Conservation (phyloP, 129 eudicot species). For the Logfia minima region DNA sequence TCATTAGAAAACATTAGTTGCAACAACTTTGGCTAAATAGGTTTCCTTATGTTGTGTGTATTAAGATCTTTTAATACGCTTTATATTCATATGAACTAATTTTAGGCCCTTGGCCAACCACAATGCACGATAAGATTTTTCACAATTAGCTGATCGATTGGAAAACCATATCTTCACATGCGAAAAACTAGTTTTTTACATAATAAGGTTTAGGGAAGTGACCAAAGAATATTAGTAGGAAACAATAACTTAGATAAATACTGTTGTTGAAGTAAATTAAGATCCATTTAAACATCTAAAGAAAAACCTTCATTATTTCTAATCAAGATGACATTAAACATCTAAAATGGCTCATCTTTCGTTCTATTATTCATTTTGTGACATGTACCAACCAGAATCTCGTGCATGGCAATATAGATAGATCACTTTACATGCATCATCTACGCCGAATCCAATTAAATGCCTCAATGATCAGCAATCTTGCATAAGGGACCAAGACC, state of each 20-base stretch:
- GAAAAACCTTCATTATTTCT: not conserved
- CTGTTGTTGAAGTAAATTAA: not conserved
- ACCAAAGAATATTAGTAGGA: not conserved
- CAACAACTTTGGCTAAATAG: not conserved
- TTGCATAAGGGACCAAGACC: slow-evolving; percentile 52
- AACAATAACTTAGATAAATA: not conserved
- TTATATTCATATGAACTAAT: slow-evolving; percentile 10
- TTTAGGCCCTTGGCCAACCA: slow-evolving; percentile 35
- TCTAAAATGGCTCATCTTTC: not conserved
- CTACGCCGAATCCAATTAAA: slow-evolving; percentile 30
- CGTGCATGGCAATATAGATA: no score
- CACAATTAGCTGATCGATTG: not conserved
- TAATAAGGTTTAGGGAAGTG: not conserved
- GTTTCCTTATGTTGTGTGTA: not conserved
- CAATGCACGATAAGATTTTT: not conserved
- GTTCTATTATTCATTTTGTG: not conserved
- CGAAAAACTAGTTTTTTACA: not conserved
- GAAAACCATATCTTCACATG: not conserved
- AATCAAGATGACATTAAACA: not conserved
- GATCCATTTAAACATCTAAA: no score
- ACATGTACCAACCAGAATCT: not conserved
- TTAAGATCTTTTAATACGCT: slow-evolving; percentile 2
- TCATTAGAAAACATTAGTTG: not conserved
- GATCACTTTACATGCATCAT: not conserved
- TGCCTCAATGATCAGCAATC: slow-evolving; percentile 33